These are phyloP conservation scores for Vicia villosa DNA, from an alignment of 306 rosid genomes.

Conservation along the genomic window DNA sequence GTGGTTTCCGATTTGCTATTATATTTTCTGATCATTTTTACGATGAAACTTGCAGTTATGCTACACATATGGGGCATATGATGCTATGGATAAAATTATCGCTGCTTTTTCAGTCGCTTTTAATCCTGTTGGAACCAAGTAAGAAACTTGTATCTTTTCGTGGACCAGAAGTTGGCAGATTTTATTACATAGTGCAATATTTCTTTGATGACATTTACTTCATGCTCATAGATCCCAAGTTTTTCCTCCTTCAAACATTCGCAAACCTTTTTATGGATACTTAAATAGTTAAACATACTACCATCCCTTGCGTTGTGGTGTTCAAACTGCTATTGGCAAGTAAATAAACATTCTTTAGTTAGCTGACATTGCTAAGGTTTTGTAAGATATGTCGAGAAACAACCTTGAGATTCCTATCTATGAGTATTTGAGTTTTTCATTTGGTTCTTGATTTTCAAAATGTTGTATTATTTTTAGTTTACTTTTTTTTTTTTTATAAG, in stretches of 20 bases:
- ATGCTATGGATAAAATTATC: constrained; percentile 91
- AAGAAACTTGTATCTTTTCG: constrained; percentile 40
- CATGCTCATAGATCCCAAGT: neutral
- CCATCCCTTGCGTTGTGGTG: constrained; percentile 6
- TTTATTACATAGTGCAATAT: neutral
- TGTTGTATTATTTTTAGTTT: constrained; percentile 20
- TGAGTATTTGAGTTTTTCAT: constrained; percentile 31
- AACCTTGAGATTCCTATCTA: constrained; percentile 17
- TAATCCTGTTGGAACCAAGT: constrained; percentile 89
- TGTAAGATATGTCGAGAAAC: constrained; percentile 1
- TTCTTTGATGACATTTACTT: constrained; percentile 21
- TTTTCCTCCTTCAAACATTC: constrained; percentile 1
- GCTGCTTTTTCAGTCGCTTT: constrained; percentile 92
- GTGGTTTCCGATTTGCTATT: constrained; percentile 26
- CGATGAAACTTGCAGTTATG: constrained; percentile 70
- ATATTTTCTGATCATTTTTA: constrained; percentile 31
- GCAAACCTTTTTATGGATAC: neutral
- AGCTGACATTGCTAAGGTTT: constrained; percentile 14
- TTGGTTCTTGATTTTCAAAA: constrained; percentile 12
- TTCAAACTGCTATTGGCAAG: constrained; percentile 21
- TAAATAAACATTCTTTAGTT: neutral
- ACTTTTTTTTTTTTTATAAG: too few species aligned
- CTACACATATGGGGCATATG: constrained; percentile 94
- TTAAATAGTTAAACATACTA: constrained; percentile 10
- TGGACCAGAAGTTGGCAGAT: constrained; percentile 25